Percentiles rank a stretch among this genome's conserved stretches.
Conservation (phyloP, 805 yeast genomes). For the Pichia phayaonensis region DNA sequence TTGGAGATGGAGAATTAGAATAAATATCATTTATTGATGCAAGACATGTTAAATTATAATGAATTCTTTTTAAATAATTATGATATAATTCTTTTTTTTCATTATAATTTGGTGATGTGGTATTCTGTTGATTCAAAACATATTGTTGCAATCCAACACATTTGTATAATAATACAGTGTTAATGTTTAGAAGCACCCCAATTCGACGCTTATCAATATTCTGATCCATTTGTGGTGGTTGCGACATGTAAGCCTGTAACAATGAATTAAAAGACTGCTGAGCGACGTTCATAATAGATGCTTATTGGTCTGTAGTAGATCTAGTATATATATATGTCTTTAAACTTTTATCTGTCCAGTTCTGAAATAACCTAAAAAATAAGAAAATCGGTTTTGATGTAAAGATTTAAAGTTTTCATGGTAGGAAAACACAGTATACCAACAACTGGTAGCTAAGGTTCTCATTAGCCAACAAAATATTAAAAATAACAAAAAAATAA, state of each 20-base stretch:
- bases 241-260: constrained; percentile 23
- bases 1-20: constrained; percentile 20
- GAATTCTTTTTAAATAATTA: constrained; percentile 30
- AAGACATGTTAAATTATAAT: constrained; percentile 29
- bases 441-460: too few species aligned
- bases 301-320: neutral
- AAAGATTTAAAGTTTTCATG: too few species aligned
- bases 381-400: too few species aligned
- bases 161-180: constrained; percentile 27
- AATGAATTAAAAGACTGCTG: constrained; percentile 15
- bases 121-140: constrained; percentile 18
- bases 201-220: constrained; percentile 29
- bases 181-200: constrained; percentile 29
- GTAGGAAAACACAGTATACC: neutral
- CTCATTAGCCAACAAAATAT: too few species aligned
- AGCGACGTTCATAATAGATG: constrained; percentile 1
- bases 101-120: constrained; percentile 16
- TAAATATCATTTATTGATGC: constrained; percentile 33
- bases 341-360: too few species aligned
- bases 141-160: constrained; percentile 25
- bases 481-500: neutral
- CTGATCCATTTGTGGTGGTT: constrained; percentile 22
- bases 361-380: too few species aligned
- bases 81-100: constrained; percentile 26
- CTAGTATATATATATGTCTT: too few species aligned